Evolutionary conservation across 2,329 filamentous ascomycete species (phyloP).

Genomic region (Aspergillus phoenicis): DNA sequence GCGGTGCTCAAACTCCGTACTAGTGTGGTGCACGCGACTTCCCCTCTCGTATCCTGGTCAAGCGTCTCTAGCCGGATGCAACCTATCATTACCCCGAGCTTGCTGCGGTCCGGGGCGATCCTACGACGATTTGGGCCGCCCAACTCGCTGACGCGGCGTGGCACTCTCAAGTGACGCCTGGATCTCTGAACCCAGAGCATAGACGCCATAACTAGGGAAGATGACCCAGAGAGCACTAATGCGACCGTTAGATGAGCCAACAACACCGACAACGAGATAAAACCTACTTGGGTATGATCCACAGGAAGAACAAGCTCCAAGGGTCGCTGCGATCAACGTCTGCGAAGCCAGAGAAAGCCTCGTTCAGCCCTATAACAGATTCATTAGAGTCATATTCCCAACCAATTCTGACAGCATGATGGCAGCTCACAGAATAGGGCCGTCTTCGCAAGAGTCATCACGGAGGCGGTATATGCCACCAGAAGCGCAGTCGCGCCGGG

Average conservation of each 20-base stretch:
- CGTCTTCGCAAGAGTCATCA: slow-evolving; percentile 70
- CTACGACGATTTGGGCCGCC: slow-evolving; percentile 34
- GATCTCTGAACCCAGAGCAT: slow-evolving; percentile 63
- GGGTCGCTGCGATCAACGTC: slow-evolving; percentile 65
- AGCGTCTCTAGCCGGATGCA: background rate
- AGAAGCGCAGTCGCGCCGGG: slow-evolving; percentile 59
- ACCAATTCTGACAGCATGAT: background rate
- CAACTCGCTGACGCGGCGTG: slow-evolving; percentile 27
- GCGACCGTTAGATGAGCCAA: slow-evolving; percentile 20
- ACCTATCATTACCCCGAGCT: background rate
- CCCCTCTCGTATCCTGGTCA: background rate
- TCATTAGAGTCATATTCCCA: background rate
- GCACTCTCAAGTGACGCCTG: slow-evolving; percentile 56
- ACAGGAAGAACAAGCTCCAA: slow-evolving; percentile 58
- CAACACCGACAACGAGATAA: background rate
- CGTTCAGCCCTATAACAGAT: slow-evolving; percentile 54
- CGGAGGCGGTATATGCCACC: slow-evolving; percentile 59
- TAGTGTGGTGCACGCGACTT: background rate
- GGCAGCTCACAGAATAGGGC: slow-evolving; percentile 63
- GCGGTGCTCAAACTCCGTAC: background rate
- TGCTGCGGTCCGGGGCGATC: background rate
- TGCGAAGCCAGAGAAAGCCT: slow-evolving; percentile 61
- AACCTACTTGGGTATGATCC: slow-evolving; percentile 68
- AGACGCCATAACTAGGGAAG: slow-evolving; percentile 64
- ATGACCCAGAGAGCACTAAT: slow-evolving; percentile 65